Conservation (phyloP, 2,329 filamentous ascomycete species). For the Parasarocladium wereldwijsianum region DNA sequence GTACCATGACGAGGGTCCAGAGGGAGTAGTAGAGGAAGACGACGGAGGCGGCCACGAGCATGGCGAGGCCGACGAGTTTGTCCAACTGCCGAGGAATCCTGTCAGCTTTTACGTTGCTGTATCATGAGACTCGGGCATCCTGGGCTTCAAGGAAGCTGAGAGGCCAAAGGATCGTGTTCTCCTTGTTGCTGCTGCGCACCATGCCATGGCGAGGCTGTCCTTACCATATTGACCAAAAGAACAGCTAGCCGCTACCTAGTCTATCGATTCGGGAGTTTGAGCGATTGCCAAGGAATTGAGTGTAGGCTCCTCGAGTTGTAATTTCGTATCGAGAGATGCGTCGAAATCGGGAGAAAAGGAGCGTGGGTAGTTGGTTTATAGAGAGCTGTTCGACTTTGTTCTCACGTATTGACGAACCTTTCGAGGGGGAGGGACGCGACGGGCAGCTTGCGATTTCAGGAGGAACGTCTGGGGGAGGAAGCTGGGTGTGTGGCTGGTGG, state of each 20-base stretch:
- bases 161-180: neutral
- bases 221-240: constrained; percentile 4
- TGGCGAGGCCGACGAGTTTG: constrained; percentile 58
- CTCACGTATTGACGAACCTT: constrained; percentile 3
- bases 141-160: neutral
- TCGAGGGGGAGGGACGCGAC: neutral
- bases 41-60: constrained; percentile 50
- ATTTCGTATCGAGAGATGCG: too few relatives aligned
- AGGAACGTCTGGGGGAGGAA: neutral
- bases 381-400: neutral
- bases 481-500: constrained; percentile 1
- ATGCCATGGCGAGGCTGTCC: too few relatives aligned
- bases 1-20: constrained; percentile 95
- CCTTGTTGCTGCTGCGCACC: too few relatives aligned
- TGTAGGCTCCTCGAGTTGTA: too few relatives aligned
- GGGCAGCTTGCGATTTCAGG: neutral
- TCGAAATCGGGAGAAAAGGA: constrained; percentile 1
- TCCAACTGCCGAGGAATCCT: constrained; percentile 53
- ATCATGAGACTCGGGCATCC: too few relatives aligned
- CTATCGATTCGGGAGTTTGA: too few relatives aligned
- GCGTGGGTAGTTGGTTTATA: constrained; percentile 4
- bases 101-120: neutral
- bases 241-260: constrained; percentile 3
- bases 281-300: too few relatives aligned
- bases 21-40: constrained; percentile 80